Percentiles rank a stretch among this genome's conserved stretches.
Evolutionary conservation across 768 basidiomycete genomes (phyloP).

Genomic region (Tylopilus intermedius): DNA sequence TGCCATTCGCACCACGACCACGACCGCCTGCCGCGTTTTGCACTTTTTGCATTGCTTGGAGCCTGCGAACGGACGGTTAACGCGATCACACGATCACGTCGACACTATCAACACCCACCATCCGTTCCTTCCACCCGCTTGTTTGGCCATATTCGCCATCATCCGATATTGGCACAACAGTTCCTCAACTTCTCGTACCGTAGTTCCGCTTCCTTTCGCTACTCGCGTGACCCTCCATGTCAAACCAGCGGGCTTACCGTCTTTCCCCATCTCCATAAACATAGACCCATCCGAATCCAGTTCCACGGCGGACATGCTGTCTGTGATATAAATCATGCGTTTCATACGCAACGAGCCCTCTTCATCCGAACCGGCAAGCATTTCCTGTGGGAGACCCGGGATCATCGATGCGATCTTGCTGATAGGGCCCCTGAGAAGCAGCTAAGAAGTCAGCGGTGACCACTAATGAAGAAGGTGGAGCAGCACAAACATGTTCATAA

Average conservation of each 20-base stretch:
- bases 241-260: conserved; percentile 78
- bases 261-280: conserved; percentile 82
- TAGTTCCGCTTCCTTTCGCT: conserved; percentile 90
- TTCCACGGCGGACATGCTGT: conserved; percentile 92
- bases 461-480: conserved; percentile 1
- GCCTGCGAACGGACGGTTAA: conserved; percentile 37
- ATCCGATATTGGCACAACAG: conserved; percentile 93
- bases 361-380: conserved; percentile 90
- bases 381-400: conserved; percentile 87
- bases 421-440: conserved; percentile 79
- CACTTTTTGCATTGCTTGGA: conserved; percentile 91
- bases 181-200: conserved; percentile 97
- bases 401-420: conserved; percentile 99
- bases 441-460: conserved; percentile 2
- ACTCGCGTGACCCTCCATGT: conserved; percentile 90
- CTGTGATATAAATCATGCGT: conserved; percentile 97
- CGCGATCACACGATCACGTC: background rate
- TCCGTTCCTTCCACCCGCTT: conserved; percentile 95
- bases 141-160: conserved; percentile 99
- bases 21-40: conserved; percentile 81
- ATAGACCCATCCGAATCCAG: conserved; percentile 91
- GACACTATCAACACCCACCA: conserved; percentile 46
- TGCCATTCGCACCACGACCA: conserved; percentile 80
- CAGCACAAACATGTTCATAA: conserved; percentile 89
- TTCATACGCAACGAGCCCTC: conserved; percentile 89